Base-by-base conservation (phyloP, 352 stramenopile genomes). In the Phytophthora parvispora region DNA sequence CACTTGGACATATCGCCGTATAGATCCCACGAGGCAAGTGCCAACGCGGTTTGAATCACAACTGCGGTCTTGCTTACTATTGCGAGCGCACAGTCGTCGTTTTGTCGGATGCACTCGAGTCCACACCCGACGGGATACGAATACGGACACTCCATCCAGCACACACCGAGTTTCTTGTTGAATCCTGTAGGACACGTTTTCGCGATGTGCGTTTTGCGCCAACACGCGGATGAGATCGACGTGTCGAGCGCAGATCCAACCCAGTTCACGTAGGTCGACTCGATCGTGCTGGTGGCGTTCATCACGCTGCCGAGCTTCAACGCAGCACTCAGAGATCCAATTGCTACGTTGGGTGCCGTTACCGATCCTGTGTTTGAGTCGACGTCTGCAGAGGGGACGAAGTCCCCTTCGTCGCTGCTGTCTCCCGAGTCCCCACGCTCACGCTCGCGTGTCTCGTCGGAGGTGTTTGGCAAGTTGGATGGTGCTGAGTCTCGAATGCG, bases 91-190 rank as follows among this genome's bases (percentile, higher is more conserved):
- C 78, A 86, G 18, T 80, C 63, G 27, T 76, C 71, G 18, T 78
- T 81, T 31, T 83, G 78, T 16, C 69, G 75, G 38, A 82, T 55
- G 20, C 78, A 86, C 57, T 86, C 73, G 55, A 80, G 58, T 53
- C 75, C 75, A 47, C 78, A 86, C 25, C 78, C 64, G 1, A 84
- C 45, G n/a, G 78, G 78, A 57, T 84, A 86, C 45, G 64, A 67
- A 49, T 82, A 72, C 7, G 78, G 78, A 72, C 78, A 86, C 36
- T 81, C 28, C 34, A 64, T 62, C 77, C 74, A 85, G 52, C 77
- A 85, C n/a, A 64, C 72, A 6, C 62, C 74, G 4, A 74, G 25
- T 13, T 65, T 72, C 10, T 49, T 60, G 2, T 79, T 56, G 49
- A 60, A 84, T 28, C 74, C 74, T 7, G 64, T 45, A n/a, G 77